A percentile compares a stretch with the other conserved stretches of the same genome.
Conservation (phyloP, 1,139 yeast genomes). For the Debaryomycetaceae sp. region DNA sequence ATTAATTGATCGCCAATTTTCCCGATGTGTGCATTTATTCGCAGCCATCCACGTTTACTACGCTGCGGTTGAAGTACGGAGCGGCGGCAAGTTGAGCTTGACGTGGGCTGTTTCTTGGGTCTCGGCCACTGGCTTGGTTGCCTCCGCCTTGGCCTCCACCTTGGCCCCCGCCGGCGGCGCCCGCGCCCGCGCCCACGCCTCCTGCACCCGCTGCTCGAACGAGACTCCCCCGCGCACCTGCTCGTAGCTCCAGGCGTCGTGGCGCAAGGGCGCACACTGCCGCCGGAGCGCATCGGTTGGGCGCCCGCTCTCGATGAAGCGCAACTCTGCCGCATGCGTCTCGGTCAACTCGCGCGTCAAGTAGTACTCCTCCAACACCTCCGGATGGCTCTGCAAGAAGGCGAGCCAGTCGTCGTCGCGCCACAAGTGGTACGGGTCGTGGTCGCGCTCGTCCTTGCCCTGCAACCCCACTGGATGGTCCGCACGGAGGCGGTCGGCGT, state of each 20-base stretch:
- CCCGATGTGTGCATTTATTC: no score
- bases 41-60: no score
- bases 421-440: slow-evolving; percentile 19
- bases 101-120: no score
- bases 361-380: slow-evolving; percentile 27
- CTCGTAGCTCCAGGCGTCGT: slow-evolving; percentile 19
- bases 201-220: no score
- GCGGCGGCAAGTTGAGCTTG: no score
- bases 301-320: slow-evolving; percentile 13
- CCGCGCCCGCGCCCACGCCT: no score
- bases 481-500: no score
- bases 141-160: no score
- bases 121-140: slow-evolving; percentile 12
- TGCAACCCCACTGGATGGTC: slow-evolving; percentile 6
- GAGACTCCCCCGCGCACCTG: not conserved
- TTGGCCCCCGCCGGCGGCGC: no score
- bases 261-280: slow-evolving; percentile 15
- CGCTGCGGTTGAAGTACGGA: no score
- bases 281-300: slow-evolving; percentile 11
- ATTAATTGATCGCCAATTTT: no score
- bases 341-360: slow-evolving; percentile 25
- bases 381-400: slow-evolving; percentile 18
- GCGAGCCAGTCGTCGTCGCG: slow-evolving; percentile 26
- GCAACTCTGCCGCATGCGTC: slow-evolving; percentile 29
- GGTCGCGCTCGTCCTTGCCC: slow-evolving; percentile 4